Base-by-base conservation (phyloP, 768 basidiomycete genomes). In the Leucogyrophana mollusca region DNA sequence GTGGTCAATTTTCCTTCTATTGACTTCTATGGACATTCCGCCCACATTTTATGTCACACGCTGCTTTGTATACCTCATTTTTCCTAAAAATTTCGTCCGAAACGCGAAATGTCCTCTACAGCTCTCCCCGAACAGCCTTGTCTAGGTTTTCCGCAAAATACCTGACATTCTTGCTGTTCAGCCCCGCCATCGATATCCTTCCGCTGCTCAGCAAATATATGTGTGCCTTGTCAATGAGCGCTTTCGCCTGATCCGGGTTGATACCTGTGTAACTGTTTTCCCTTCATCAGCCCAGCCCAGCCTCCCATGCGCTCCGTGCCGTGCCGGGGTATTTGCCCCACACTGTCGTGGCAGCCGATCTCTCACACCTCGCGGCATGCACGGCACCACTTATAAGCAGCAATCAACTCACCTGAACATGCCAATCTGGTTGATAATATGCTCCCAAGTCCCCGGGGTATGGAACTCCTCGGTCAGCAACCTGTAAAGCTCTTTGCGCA, bases 391-490 rank as follows among this genome's bases (percentile, higher is more conserved):
- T n/a, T n/a, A n/a, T n/a, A n/a, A 16, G 25, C 14, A 37, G 20
- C n/a, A n/a, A 22, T 3, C 36, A 23, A 58, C 74, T 50, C 64
- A 92, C 83, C 89, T 92, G 77, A 94, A 96, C 94, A 95, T 96
- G 46, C 94, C 95, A 67, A 98, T 98, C 75, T 98, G 96, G 43
- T 82, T 80, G 56, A 87, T 73, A 58, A 99, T 95, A 68, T 98
- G 95, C n/a, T 85, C 81, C 96, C 96, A 99, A 59, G 82, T 83
- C 5, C 94, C 92, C 3, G 94, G 94, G 40, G 89, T 92, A 57
- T 86, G 78, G 56, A 92, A 67, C 64, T 87, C 84, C 52, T 90
- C 76, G 16, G 79, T 87, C 61, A 96, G 66, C 57, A 89, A 62
- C 45, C 77, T 70, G 74, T 82, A 76, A 55, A 99, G 74, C 70